Evolutionary conservation across 2,329 filamentous ascomycete genomes (phyloP), one percentile per base, ranked within the genome.

Genomic region (Xylaria sp.): DNA sequence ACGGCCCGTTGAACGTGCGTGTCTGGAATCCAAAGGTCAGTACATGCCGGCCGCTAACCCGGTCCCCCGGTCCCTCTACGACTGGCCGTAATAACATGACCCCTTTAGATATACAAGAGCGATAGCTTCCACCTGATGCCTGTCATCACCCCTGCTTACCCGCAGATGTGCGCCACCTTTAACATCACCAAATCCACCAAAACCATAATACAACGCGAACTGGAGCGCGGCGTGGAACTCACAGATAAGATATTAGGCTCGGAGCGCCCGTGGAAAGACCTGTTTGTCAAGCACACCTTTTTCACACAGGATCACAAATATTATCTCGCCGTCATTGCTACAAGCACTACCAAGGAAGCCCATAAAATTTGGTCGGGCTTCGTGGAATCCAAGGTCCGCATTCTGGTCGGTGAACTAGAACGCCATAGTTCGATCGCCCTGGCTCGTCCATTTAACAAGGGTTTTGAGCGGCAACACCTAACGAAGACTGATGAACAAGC

Each of bases 81-180:
- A 36, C 15, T 32, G 15, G 18, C 30, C 46, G 12, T 76, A 63
- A 72, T 69, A 76, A 57, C 70, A 75, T 73, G 74, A 72, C 64
- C 34, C 34, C 58, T 69, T 55, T 74, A 93, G 86, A 83, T 94
- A 34, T 97, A 97, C 79, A 89, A 89, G 68, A 87, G 89, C 63
- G 96, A 98, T 79, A 88, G 88, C 50, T 92, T 89, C 72, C 95
- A 98, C 80, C 84, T 97, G 60, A 99, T 99, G 96, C 96, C 96
- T 32, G 93, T 99, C 80, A 98, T 99, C 76, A 99, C 96, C 1
- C 96, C 96, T 1, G 94, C 96, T 0, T 98, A 97, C 78, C 96
- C 96, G 2, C 97, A 94, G 58, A 98, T 97, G 94, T 98, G 96
- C 79, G 91, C 96, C 1, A 98, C 96, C 0, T 96, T 97, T 83